Evolutionary conservation across 1,284 basidiomycete species (phyloP), one percentile per base, ranked within the genome.

Genomic region (Bondarzewia mesenterica): DNA sequence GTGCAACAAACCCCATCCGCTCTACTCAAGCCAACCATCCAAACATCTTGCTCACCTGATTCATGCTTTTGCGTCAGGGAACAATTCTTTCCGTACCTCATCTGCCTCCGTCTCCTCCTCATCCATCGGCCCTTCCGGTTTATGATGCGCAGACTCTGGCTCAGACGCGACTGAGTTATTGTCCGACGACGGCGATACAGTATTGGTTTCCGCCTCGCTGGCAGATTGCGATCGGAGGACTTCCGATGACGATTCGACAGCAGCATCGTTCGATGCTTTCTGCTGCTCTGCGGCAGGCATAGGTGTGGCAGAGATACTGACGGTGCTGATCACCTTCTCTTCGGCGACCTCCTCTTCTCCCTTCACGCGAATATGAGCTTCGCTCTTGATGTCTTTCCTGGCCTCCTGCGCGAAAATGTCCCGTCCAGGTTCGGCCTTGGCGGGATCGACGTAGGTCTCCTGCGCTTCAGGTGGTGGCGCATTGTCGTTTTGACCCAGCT

Each of bases 381-480:
- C 37, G 22, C 52, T 54, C 47, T 45, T 54, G 22, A 48, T n/a
- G 20, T 53, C 42, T 41, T 44, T 40, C 49, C 42, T 22, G 15
- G 37, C 23, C 2, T 16, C 32, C 35, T 40, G 26, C 3, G 54
- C 54, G 25, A 89, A 88, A 48, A 87, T 69, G 57, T 88, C 79
- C 8, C 65, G 70, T 0, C 85, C 85, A 4, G 85, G 85, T 55
- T 85, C 82, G 0, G 81, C 66, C 54, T 77, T 73, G 25, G 72
- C 75, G 20, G 71, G 63, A 7, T 70, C 64, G 7, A 75, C 58
- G 0, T 64, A 63, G 2, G 77, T 80, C 45, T 56, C 57, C 12
- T 54, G 55, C n/a, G 51, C 52, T 3, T 41, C 32, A 18, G 37
- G 43, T 16, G 47, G 47, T 14, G 52, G 48, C 5, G 46, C 51